Evolutionary conservation across 176 grass and related monocot species (phyloP).

Genomic region (Chrysopogon serrulatus): DNA sequence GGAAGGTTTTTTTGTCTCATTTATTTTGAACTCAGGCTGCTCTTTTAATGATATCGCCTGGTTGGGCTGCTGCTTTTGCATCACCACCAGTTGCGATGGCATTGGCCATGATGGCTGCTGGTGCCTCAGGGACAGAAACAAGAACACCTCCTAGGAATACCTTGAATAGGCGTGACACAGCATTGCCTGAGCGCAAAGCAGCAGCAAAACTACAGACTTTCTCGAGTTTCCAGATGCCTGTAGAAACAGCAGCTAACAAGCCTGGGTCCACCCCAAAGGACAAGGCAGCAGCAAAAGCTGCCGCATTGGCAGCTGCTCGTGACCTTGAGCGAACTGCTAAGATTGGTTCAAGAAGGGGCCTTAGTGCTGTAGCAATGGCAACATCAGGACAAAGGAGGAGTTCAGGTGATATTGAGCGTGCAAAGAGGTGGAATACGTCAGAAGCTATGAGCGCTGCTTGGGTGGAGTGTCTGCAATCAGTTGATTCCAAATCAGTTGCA

Average conservation of each 20-base stretch:
- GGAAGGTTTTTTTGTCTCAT: background rate
- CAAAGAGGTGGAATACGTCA: slow-evolving; percentile 94
- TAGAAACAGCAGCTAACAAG: slow-evolving; percentile 60
- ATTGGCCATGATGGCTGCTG: slow-evolving; percentile 97
- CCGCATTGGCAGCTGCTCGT: slow-evolving; percentile 79
- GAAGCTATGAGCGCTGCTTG: slow-evolving; percentile 98
- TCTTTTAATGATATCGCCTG: slow-evolving; percentile 87
- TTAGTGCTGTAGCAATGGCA: slow-evolving; percentile 99
- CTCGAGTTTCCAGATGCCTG: slow-evolving; percentile 83
- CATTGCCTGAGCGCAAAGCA: slow-evolving; percentile 67
- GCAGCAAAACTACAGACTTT: slow-evolving; percentile 62
- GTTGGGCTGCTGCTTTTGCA: slow-evolving; percentile 99
- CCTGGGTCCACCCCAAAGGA: slow-evolving; percentile 64
- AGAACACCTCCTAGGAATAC: slow-evolving; percentile 51
- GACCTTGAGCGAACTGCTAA: slow-evolving; percentile 88
- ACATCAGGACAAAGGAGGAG: slow-evolving; percentile 97
- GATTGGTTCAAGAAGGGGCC: slow-evolving; percentile 92
- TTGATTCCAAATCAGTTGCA: slow-evolving; percentile 68
- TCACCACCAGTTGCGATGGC: slow-evolving; percentile 98
- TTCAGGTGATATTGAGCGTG: slow-evolving; percentile 74
- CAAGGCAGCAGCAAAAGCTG: slow-evolving; percentile 90
- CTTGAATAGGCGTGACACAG: slow-evolving; percentile 67
- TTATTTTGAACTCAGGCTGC: slow-evolving; percentile 50
- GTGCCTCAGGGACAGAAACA: slow-evolving; percentile 85
- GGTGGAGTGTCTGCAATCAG: slow-evolving; percentile 83